Conservation (phyloP, 2,329 filamentous ascomycete genomes). For the Thermoascus crustaceus region DNA sequence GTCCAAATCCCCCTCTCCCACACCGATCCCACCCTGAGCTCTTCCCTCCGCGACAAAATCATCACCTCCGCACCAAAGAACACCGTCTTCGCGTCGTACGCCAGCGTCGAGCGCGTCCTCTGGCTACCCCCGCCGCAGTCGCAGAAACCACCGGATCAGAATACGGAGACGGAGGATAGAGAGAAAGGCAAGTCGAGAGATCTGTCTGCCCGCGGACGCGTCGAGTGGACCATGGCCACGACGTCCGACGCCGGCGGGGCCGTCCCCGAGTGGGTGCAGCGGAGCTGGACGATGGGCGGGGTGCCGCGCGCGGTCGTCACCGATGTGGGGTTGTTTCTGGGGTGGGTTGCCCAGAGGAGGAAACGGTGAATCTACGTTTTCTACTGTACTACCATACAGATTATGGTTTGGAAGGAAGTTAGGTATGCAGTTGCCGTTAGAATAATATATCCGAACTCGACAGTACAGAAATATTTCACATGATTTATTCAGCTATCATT, state of each 20-base stretch:
- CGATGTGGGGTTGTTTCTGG: conserved; percentile 32
- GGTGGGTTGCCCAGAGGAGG: conserved; percentile 16
- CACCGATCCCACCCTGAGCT: conserved; percentile 8
- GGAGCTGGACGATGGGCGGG: conserved; percentile 29
- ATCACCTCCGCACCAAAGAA: conserved; percentile 15
- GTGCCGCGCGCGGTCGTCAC: conserved; percentile 29
- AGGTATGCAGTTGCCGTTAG: background rate
- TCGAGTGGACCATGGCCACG: conserved; percentile 32
- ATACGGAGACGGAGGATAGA: too few species aligned
- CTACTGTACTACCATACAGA: background rate
- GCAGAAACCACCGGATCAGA: too few species aligned
- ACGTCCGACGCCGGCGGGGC: conserved; percentile 28
- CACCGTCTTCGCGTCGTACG: conserved; percentile 26
- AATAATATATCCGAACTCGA: background rate
- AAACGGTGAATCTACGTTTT: background rate
- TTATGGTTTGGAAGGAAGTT: too few species aligned
- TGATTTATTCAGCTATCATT: too few species aligned
- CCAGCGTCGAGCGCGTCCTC: conserved; percentile 26
- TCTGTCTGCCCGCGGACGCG: background rate
- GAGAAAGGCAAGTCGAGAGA: background rate
- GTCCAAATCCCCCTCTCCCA: conserved; percentile 25
- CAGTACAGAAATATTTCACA: background rate
- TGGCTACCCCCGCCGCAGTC: conserved; percentile 9
- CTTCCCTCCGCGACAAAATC: conserved; percentile 16
- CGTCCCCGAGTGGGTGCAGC: conserved; percentile 30